Conservation (phyloP, 345 rosid species). For the Sapria himalayana region DNA sequence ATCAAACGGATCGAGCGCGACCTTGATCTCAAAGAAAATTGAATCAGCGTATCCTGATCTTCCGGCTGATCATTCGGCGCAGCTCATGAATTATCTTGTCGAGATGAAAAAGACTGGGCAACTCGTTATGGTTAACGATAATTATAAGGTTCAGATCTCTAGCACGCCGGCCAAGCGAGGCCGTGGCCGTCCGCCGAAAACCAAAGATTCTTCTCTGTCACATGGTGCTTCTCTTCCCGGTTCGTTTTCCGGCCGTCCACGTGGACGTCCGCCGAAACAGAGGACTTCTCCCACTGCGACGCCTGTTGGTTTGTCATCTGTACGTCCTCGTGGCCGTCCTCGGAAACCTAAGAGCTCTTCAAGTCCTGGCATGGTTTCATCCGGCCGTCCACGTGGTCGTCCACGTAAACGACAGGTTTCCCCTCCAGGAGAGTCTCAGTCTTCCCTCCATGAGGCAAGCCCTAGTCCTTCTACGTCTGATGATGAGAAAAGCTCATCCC, state of each 20-base stretch:
- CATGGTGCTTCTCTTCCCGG: constrained; percentile 15
- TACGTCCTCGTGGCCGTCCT: neutral
- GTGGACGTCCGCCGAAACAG: constrained; percentile 55
- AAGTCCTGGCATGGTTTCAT: no score
- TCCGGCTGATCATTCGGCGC: constrained; percentile 37
- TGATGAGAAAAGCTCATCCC: no score
- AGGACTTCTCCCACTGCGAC: constrained; percentile 24
- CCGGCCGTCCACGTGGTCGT: no score
- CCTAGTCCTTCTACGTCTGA: no score
- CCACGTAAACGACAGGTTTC: no score
- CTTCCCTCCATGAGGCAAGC: no score
- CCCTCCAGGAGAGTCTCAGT: no score
- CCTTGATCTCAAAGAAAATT: constrained; percentile 38
- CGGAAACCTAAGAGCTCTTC: no score
- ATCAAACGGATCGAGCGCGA: constrained; percentile 30
- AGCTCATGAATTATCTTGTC: constrained; percentile 41
- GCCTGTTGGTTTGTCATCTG: no score
- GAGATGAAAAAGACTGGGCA: constrained; percentile 46
- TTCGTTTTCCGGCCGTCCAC: no score
- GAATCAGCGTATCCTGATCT: constrained; percentile 30
- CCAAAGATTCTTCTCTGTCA: constrained; percentile 18
- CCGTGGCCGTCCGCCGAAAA: constrained; percentile 82
- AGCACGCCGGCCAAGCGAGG: constrained; percentile 71
- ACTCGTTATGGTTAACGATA: constrained; percentile 41
- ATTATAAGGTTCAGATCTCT: constrained; percentile 57